These are phyloP conservation scores for Solanum bulbocastanum DNA, from an alignment of 257 asterid species.

Conservation along the genomic window DNA sequence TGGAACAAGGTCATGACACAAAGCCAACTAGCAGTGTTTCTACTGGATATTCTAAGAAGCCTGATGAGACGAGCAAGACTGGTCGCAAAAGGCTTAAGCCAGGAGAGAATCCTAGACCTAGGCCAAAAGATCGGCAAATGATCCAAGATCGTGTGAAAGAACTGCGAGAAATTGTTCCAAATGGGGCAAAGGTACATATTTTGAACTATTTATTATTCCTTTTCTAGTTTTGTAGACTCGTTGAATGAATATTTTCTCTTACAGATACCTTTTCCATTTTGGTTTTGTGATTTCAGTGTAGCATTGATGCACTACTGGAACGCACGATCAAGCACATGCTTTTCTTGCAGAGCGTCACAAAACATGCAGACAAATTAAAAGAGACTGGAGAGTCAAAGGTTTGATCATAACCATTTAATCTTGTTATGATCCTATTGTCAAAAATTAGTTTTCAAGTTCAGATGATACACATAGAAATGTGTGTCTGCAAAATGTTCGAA, in stretches of 20 bases:
- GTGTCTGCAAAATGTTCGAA: neutral
- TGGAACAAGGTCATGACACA: conserved; percentile 33
- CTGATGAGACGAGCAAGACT: conserved; percentile 47
- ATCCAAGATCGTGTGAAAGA: conserved; percentile 96
- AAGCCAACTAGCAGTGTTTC: conserved; percentile 52
- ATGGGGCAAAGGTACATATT: conserved; percentile 67
- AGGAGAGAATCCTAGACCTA: conserved; percentile 86
- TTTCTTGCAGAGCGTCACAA: conserved; percentile 86
- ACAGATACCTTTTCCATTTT: neutral
- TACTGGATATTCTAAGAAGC: conserved; percentile 54
- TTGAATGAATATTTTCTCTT: neutral
- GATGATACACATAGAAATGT: neutral
- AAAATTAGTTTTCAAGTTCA: neutral
- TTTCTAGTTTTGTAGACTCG: neutral
- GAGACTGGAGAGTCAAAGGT: conserved; percentile 86
- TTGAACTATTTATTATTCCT: neutral
- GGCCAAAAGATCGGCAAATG: conserved; percentile 98
- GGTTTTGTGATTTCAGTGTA: conserved; percentile 55
- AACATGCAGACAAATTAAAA: conserved; percentile 85
- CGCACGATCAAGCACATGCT: conserved; percentile 93
- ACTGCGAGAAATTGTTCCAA: conserved; percentile 84
- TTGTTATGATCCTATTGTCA: neutral
- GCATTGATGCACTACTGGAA: conserved; percentile 91
- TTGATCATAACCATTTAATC: neutral
- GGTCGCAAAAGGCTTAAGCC: conserved; percentile 83